phyloP scores from a whole-genome alignment of 495 filamentous ascomycete species.

The Chlorociboria aeruginascens region DNA sequence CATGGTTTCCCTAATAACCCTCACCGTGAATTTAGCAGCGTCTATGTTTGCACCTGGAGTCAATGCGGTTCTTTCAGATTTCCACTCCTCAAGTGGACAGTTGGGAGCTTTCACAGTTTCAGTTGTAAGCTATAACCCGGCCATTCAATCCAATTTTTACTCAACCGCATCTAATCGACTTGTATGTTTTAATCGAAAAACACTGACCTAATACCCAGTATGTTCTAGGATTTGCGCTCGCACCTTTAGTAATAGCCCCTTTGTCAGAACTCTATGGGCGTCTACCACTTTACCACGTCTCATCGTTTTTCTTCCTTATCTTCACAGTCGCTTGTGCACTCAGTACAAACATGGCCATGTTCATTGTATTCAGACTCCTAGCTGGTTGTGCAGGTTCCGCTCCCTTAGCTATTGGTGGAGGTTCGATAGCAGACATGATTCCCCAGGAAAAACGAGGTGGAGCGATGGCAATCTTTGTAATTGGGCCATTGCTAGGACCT shows the following conservation, averaged over 20 bases:
- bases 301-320: neutral
- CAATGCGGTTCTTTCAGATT: no score
- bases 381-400: constrained; percentile 44
- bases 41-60: constrained; percentile 25
- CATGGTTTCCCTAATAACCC: no score
- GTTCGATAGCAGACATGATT: constrained; percentile 48
- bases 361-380: constrained; percentile 53
- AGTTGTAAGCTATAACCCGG: no score
- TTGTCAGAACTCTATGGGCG: neutral
- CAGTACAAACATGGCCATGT: constrained; percentile 36
- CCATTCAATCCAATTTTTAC: no score
- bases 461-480: constrained; percentile 41
- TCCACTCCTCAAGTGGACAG: no score
- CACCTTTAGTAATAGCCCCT: neutral
- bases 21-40: constrained; percentile 20
- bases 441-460: constrained; percentile 36
- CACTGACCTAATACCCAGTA: no score
- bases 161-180: no score
- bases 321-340: constrained; percentile 42
- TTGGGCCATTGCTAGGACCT: constrained; percentile 34
- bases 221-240: neutral
- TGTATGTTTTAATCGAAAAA: no score
- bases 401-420: constrained; percentile 38
- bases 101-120: no score
- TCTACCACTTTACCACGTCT: neutral